Evolutionary conservation across 116 monocot species (phyloP), one percentile per base, ranked within the genome.

Genomic region (Papilionanthe hybrid): DNA sequence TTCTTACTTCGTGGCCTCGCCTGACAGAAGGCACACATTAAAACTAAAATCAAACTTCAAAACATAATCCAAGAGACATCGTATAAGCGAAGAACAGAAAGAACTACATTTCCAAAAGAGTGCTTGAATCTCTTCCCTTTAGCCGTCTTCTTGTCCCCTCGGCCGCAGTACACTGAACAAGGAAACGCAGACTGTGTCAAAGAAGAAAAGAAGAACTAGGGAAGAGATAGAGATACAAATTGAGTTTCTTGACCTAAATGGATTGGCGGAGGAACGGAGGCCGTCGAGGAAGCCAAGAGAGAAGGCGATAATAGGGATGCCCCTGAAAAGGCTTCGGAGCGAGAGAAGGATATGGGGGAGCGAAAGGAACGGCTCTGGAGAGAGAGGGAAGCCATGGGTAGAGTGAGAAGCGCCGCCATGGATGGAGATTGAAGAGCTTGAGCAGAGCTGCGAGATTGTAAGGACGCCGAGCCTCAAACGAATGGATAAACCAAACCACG

Each of bases 51-150:
- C 43, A 76, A 69, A 67, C 17, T 12, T 72, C 32, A 55, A 5
- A 79, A 5, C 19, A 20, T 23, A 5, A 75, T 57, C 6, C 7
- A 42, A 19, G 19, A 22, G 19, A 9, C 20, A 11, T 9, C 37
- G 11, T 15, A 57, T n/a, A 42, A 17, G 19, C 18, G 9, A 10
- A 28, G 11, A 68, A 1, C 57, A 22, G 0, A 17, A 1, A n/a
- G 18, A 60, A 83, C 78, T 80, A 95, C 95, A 43, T 95, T 95
- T 77, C 95, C 95, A 53, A 85, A 95, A 71, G 95, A 95, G 66
- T 90, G 92, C 77, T 85, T 91, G 89, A 95, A 95, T 55, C 95
- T 89, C 84, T 95, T 95, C 43, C 95, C 95, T 75, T 88, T 95
- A 7, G 92, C 93, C 6, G 95, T 95, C 88, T 92, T 93, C 89